phyloP scores from a whole-genome alignment of 2,329 filamentous ascomycete species.

The Cladosporium velox region DNA sequence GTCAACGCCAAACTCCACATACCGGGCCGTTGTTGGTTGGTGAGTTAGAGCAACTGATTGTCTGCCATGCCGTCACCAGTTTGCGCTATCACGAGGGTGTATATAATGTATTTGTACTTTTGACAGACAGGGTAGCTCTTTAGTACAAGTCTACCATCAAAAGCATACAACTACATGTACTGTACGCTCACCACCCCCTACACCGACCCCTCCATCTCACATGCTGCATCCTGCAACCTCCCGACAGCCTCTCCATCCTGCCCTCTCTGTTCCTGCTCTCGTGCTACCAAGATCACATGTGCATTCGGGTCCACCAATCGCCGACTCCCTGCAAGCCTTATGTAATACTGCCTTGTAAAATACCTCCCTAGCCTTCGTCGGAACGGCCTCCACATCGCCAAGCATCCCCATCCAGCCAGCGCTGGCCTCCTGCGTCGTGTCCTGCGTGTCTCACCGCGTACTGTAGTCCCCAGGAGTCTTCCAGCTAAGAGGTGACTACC shows the following conservation, averaged over 20 bases:
- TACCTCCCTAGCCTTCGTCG: background rate
- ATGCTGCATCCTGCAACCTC: background rate
- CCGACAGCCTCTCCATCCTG: background rate
- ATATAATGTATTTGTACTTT: background rate
- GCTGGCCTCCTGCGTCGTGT: background rate
- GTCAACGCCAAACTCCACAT: background rate
- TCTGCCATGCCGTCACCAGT: slow-evolving; percentile 1
- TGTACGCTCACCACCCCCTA: background rate
- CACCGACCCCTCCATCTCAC: background rate
- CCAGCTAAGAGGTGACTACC: background rate
- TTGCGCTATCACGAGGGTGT: background rate
- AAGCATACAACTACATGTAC: background rate
- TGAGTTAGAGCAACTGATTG: background rate
- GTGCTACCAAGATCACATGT: background rate
- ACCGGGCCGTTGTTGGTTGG: background rate
- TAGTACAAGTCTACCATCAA: background rate
- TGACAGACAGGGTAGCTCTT: background rate
- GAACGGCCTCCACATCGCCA: background rate
- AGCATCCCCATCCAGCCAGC: background rate
- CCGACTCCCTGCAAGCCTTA: background rate
- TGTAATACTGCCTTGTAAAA: background rate
- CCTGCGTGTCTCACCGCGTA: background rate
- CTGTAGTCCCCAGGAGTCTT: background rate
- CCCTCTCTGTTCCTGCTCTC: background rate
- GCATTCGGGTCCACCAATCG: background rate